Evolutionary conservation across 2,329 filamentous ascomycete species (phyloP), one percentile per base, ranked within the genome.

Genomic region (Neocatenulostroma microsporum): DNA sequence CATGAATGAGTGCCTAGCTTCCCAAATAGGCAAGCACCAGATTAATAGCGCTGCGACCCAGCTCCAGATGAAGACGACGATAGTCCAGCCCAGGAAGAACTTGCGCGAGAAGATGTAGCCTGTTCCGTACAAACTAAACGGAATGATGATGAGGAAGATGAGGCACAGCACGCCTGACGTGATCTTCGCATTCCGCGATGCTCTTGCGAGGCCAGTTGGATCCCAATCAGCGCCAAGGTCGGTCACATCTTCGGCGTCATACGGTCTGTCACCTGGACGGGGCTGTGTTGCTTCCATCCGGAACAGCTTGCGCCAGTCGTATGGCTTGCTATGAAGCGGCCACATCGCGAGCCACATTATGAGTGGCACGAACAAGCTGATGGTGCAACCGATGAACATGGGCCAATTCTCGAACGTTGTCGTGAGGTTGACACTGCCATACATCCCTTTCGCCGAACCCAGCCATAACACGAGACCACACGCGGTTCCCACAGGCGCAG

Each of bases 101-200:
- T 70, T 70, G 67, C 84, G 82, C 59, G 72, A 78, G 63, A 91
- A 93, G 36, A 94, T 73, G 56, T 94, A 94, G 1, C 74, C 74
- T 0, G 72, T 72, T 9, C 85, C 87, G 55, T 91, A 94, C 77
- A 94, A 79, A 1, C 87, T 87, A 73, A 94, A 89, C 0, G 88
- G 87, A 86, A 87, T 94, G 12, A 94, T 72, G 2, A 94, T 70
- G 0, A 94, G 66, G 38, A 94, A 68, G 0, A 76, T 71, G 0
- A 94, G 42, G 6, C n/a, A n/a, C n/a, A n/a, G n/a, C n/a, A n/a
- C n/a, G n/a, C n/a, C n/a, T n/a, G n/a, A n/a, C n/a, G n/a, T n/a
- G n/a, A n/a, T n/a, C n/a, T n/a, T n/a, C n/a, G n/a, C n/a, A n/a
- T n/a, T n/a, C n/a, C n/a, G n/a, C n/a, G n/a, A n/a, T n/a, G n/a